Evolutionary conservation across 129 eudicot species (phyloP).

Genomic region (Erigeron canadensis): DNA sequence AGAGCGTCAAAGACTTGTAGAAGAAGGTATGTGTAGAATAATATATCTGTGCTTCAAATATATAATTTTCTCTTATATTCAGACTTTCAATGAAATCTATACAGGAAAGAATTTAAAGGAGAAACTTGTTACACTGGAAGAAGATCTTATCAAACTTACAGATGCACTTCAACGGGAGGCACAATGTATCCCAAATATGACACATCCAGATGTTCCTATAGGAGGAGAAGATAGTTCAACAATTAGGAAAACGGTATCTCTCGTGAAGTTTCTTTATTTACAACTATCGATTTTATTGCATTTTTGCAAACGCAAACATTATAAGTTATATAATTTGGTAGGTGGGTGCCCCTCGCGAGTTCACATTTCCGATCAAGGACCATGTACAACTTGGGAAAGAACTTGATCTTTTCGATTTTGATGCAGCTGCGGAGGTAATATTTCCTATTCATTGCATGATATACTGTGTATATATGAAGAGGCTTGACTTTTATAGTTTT

Average conservation of each 20-base stretch:
- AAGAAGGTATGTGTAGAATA: constrained; percentile 59
- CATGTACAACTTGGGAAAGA: constrained; percentile 92
- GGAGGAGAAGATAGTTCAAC: constrained; percentile 85
- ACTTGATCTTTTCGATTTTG: constrained; percentile 82
- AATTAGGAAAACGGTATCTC: constrained; percentile 59
- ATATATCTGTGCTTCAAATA: background rate
- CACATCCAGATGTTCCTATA: constrained; percentile 90
- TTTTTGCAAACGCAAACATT: background rate
- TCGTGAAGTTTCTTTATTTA: background rate
- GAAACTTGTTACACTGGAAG: constrained; percentile 67
- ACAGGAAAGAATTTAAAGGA: constrained; percentile 89
- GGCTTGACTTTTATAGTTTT: background rate
- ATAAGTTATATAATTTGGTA: constrained; percentile 25
- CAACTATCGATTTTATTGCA: background rate
- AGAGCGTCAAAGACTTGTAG: constrained; percentile 85
- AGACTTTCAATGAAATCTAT: constrained; percentile 15
- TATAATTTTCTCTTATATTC: background rate
- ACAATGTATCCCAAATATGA: constrained; percentile 91
- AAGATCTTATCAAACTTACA: constrained; percentile 72
- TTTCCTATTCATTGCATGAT: constrained; percentile 25
- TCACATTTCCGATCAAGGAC: constrained; percentile 70
- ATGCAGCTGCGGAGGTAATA: constrained; percentile 93
- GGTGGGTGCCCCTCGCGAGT: constrained; percentile 68
- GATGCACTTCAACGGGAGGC: constrained; percentile 87
- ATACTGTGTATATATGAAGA: background rate